Evolutionary conservation across 2,329 filamentous ascomycete species (phyloP), one percentile per base, ranked within the genome.

Genomic region (Fusarium stilboides): DNA sequence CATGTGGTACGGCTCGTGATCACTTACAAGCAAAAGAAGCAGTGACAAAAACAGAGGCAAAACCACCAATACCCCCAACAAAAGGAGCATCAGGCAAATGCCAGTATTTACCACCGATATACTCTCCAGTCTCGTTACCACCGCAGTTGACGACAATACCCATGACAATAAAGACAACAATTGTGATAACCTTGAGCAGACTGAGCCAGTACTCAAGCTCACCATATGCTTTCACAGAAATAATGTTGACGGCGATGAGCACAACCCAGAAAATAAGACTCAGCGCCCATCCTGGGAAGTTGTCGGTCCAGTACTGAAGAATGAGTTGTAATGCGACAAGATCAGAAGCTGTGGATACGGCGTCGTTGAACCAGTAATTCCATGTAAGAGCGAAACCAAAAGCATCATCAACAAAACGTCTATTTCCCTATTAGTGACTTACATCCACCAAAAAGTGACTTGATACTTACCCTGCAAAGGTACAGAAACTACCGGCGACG

Each of bases 311-410:
- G 74, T 88, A 91, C 47, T 88, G 77, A 53, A 90, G 77, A 3
- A 91, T 73, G 3, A 91, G 77, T 84, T 80, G 79, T 26, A 80
- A 64, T 2, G 79, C 79, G 20, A 90, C 86, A 26, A 91, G 78
- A 77, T 91, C 89, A 0, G 87, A 81, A 0, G 88, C 89, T 2
- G 78, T 80, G 0, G 79, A 80, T 0, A 80, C 78, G 26, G 88
- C 88, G 77, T 91, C 88, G 74, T 91, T 90, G 71, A 90, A 89
- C 88, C 88, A 91, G 75, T 87, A 88, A 68, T 88, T 88, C 86
- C 85, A 88, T 0, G 85, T 87, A 31, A 87, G 75, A 5, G 85
- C 84, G 64, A 87, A 87, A 2, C 85, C 85, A 65, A 86, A 83
- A 1, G 84, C 82, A 69, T 86, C 84, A 68, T 87, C 85, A 13